Evolutionary conservation across 129 eudicot genomes (phyloP), one percentile per base, ranked within the genome.

Genomic region (Flaveria ramosissima): DNA sequence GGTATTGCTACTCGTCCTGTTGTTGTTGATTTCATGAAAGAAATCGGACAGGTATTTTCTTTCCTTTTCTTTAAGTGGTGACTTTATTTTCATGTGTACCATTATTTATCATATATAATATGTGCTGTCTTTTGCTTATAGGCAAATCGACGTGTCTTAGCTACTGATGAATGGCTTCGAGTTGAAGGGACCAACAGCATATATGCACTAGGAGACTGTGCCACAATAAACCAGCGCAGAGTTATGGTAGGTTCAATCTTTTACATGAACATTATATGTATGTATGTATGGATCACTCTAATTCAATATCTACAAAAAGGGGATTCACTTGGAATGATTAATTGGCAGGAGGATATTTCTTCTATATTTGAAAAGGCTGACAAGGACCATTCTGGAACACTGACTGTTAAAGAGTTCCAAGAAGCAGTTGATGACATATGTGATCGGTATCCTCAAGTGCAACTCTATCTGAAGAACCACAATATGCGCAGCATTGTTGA

Each of bases 1-100:
- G 97, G 97, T 55, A 92, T 89, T 71, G 97, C 92, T 9, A 92
- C 97, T 78, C 97, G 97, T 32, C 97, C 97, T 61, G 92, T 92
- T 11, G 80, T 92, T 45, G 76, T 81, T 86, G 96, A 92, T 73
- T 92, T 89, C 51, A 92, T 92, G 97, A 92, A 89, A 83, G 92
- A 92, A 75, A 80, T 92, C 59, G 92, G 92, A 32, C 96, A 92
- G 97, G 97, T 92, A 80, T 45, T 6, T 45, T 32, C 39, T 32
- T 5, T 32, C 7, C 39, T 32, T 32, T 5, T 32, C 39, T 32
- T 32, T 32, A 32, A 32, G 39, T 32, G 60, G 67, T 70, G 26
- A 55, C 26, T 17, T 17, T 19, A 9, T 39, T 55, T 59, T 23
- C 57, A 36, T 21, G 16, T 43, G 8, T 75, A 66, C 32, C 32